phyloP scores from a whole-genome alignment of 2,329 filamentous ascomycete genomes.

The Geosmithia flava region DNA sequence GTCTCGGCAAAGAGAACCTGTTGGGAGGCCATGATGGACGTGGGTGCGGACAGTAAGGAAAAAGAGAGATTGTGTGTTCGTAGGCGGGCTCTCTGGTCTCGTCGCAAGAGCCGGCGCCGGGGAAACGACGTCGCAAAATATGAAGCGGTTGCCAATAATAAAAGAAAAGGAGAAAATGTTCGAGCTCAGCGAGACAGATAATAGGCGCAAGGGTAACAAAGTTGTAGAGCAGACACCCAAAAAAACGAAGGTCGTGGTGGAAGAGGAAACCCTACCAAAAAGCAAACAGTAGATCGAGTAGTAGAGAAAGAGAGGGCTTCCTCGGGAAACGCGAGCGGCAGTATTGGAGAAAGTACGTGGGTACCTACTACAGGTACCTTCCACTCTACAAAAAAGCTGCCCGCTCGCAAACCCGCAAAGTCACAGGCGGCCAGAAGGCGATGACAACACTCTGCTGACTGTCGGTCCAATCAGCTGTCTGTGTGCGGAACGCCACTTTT shows the following conservation, averaged over 20 bases:
- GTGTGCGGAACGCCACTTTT: neutral
- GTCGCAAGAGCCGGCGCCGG: neutral
- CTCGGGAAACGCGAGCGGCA: neutral
- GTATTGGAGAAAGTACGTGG: neutral
- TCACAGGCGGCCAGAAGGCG: neutral
- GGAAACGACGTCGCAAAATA: neutral
- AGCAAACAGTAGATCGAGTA: neutral
- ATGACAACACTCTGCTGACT: neutral
- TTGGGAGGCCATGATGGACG: conserved; percentile 30
- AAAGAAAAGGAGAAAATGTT: too few species aligned
- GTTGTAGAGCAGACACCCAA: too few species aligned
- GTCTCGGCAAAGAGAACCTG: conserved; percentile 54
- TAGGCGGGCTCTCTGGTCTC: neutral
- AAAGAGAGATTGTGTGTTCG: neutral
- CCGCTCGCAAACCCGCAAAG: too few species aligned
- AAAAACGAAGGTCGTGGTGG: too few species aligned
- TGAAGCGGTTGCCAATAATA: too few species aligned
- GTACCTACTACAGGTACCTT: too few species aligned
- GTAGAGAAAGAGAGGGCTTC: neutral
- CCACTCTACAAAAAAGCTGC: too few species aligned
- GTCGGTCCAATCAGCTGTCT: neutral
- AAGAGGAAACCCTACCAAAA: too few species aligned
- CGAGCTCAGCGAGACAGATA: too few species aligned
- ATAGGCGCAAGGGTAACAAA: too few species aligned
- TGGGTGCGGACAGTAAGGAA: neutral